These are phyloP conservation scores for Panicum virgatum DNA, from an alignment of 202 grass and related monocot species.

Conservation along the genomic window DNA sequence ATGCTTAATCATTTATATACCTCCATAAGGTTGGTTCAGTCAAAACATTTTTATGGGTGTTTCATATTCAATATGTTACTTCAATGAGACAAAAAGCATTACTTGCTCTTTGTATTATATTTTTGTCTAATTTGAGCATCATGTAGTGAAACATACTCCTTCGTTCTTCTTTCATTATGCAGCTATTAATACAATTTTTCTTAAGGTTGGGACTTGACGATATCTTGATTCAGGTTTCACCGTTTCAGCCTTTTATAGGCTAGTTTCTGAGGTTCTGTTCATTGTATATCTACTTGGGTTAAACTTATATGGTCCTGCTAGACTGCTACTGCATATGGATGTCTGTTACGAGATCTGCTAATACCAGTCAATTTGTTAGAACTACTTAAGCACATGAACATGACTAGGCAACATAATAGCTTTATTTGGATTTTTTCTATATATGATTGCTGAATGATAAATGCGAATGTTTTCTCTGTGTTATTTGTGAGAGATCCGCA, in stretches of 20 bases:
- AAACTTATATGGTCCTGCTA: neutral
- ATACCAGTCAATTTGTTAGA: neutral
- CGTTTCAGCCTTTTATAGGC: neutral
- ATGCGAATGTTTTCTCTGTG: neutral
- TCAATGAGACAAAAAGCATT: neutral
- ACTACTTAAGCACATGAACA: neutral
- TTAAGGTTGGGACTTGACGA: neutral
- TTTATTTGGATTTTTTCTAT: neutral
- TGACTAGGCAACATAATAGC: neutral
- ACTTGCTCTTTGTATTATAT: neutral
- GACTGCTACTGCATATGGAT: neutral
- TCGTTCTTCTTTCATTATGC: neutral
- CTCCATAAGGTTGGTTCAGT: conserved; percentile 66
- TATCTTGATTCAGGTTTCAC: neutral
- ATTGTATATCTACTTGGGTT: conserved; percentile 1
- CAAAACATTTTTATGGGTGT: neutral
- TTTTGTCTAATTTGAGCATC: neutral
- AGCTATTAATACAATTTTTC: neutral
- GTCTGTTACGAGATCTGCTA: neutral
- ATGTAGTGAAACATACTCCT: neutral
- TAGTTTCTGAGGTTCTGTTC: neutral
- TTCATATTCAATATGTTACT: neutral
- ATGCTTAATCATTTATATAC: conserved; percentile 93
- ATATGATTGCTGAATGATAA: neutral
- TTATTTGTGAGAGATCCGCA: neutral